Evolutionary conservation across 177 flowering plant species (phyloP), one percentile per base, ranked within the genome.

Genomic region (Tripterygium wilfordii): DNA sequence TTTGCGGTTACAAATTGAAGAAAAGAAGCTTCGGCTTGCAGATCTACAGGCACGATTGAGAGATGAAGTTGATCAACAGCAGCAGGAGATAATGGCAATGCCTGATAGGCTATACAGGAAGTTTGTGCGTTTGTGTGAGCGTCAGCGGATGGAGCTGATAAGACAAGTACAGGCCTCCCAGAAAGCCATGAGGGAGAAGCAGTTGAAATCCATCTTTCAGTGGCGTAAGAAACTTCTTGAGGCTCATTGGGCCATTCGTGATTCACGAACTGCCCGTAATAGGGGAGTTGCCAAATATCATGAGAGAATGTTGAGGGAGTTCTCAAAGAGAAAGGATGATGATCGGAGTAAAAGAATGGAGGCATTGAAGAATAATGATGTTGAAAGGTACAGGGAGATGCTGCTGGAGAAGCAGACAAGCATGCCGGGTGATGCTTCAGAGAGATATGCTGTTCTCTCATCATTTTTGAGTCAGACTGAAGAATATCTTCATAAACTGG

Each of bases 201-300:
- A 90, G 48, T 48, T 89, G 45, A 94, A 89, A 69, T 76, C 85
- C 22, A 78, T 94, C 37, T 83, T 90, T 54, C 95, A 76, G 53
- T 94, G 99, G 99, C 96, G 97, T 23, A 94, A 94, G 71, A 89
- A 80, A 71, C 88, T 94, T 61, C 87, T 90, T 51, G 99, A 94
- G 74, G 75, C 88, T 54, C 99, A 94, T 41, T 94, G 97, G 97
- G 86, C 81, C 24, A 81, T 94, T 16, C 95, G 99, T 49, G 97
- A 94, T 83, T 97, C 99, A 51, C 77, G 99, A 16, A 87, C 88
- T 55, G 87, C 97, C 2, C 89, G 99, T 3, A 94, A 94, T 48
- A 78, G 96, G 57, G 99, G 97, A 52, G 90, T 94, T 61, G 97
- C 95, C n/a, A 94, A 94, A 58, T 94, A 94, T 67, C 99, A 94